Conservation (phyloP, 2,329 filamentous ascomycete genomes). For the Lachnellula arida region DNA sequence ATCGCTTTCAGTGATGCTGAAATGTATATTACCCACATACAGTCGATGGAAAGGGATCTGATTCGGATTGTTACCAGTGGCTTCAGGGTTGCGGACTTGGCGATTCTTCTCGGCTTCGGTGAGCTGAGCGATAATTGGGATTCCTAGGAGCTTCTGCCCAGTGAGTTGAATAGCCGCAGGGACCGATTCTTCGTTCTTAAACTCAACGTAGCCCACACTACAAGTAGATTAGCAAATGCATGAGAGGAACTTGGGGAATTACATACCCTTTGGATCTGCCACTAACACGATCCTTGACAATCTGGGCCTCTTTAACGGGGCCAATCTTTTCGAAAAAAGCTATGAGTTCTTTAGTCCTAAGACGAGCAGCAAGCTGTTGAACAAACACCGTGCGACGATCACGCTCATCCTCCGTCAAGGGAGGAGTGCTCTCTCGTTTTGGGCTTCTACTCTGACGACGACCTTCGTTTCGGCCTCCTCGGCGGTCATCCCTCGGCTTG, state of each 20-base stretch:
- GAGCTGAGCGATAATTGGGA: constrained; percentile 96
- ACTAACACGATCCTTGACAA: constrained; percentile 96
- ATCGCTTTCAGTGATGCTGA: constrained; percentile 96
- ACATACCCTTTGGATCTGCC: constrained; percentile 93
- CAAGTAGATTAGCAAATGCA: constrained; percentile 31
- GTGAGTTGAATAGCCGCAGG: constrained; percentile 93
- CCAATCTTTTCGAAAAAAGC: constrained; percentile 95
- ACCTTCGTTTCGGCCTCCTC: constrained; percentile 34
- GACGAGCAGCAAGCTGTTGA: constrained; percentile 90
- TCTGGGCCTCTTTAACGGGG: constrained; percentile 93
- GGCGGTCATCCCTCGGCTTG: constrained; percentile 38
- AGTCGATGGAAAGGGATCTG: constrained; percentile 94
- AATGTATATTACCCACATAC: constrained; percentile 99
- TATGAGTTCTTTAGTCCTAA: constrained; percentile 88
- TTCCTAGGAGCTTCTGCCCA: constrained; percentile 96
- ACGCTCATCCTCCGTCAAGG: constrained; percentile 89
- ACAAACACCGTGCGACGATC: constrained; percentile 97
- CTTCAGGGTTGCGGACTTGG: constrained; percentile 79
- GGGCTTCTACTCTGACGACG: constrained; percentile 38
- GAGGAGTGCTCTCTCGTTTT: constrained; percentile 54
- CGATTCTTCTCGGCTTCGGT: constrained; percentile 99
- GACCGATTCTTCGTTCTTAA: constrained; percentile 93
- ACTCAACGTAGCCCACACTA: constrained; percentile 99
- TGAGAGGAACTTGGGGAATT: background rate
- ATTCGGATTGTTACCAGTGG: constrained; percentile 63